Evolutionary conservation across 202 grass and related monocot species (phyloP).

Genomic region (Panicum virgatum): DNA sequence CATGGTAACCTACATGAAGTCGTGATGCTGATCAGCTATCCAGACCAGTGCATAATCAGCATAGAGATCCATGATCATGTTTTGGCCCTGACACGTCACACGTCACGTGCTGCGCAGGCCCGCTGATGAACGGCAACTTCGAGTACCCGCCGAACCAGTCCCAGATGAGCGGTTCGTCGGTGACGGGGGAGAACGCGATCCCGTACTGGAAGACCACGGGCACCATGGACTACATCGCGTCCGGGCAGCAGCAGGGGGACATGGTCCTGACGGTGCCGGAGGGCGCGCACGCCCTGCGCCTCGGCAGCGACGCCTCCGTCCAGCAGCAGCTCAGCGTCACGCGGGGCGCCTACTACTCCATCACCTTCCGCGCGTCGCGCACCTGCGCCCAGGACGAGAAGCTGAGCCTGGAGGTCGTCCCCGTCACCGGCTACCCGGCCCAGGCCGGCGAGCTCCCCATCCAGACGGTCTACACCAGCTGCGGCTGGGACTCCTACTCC

Average conservation of each 20-base stretch:
- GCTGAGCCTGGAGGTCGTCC: slow-evolving; percentile 51
- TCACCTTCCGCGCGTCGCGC: slow-evolving; percentile 73
- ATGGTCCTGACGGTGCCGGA: slow-evolving; percentile 75
- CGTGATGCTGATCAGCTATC: too few relatives aligned
- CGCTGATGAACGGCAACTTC: slow-evolving; percentile 63
- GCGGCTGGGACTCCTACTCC: slow-evolving; percentile 73
- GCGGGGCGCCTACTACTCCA: slow-evolving; percentile 39
- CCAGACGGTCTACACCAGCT: slow-evolving; percentile 72
- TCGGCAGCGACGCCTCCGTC: slow-evolving; percentile 68
- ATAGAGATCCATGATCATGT: neutral
- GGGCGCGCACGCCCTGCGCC: slow-evolving; percentile 58
- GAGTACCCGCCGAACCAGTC: slow-evolving; percentile 52
- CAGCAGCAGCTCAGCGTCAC: slow-evolving; percentile 45
- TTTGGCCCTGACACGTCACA: neutral
- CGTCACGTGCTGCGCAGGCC: slow-evolving; percentile 15
- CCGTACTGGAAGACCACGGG: slow-evolving; percentile 62
- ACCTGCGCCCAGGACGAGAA: slow-evolving; percentile 69
- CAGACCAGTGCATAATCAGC: too few relatives aligned
- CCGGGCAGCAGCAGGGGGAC: slow-evolving; percentile 61
- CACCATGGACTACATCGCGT: slow-evolving; percentile 58
- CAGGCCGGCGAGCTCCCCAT: slow-evolving; percentile 38
- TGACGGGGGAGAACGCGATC: slow-evolving; percentile 47
- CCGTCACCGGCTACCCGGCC: slow-evolving; percentile 27
- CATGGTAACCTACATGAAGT: too few relatives aligned
- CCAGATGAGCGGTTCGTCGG: slow-evolving; percentile 56